Evolutionary conservation across 805 yeast species (phyloP), one percentile per base, ranked within the genome.

Genomic region (Sugiyamaella lignohabitans): DNA sequence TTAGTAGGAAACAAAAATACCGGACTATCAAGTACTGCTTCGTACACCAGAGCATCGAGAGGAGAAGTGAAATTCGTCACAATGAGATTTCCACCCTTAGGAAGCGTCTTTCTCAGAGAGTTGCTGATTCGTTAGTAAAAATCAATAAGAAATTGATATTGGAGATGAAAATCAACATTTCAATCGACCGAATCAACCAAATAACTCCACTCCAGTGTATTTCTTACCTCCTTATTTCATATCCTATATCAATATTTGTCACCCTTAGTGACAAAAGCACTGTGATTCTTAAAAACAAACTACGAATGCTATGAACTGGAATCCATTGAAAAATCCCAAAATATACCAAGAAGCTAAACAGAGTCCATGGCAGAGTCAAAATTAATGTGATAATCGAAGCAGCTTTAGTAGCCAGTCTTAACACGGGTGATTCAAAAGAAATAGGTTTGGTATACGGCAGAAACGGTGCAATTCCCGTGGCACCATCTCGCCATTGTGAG

Each of bases 391-490:
- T 21, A 3, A 38, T 19, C 8, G 43, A 32, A 16, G n/a, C 16
- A 8, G 24, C n/a, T 5, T 10, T 16, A n/a, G 24, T 38, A 17
- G 21, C 16, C 16, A 39, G 8, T 22, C 17, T 40, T 19, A 22
- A 24, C 16, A 32, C 38, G 3, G 38, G 38, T 18, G 20, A n/a
- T 5, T 39, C 37, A 18, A n/a, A 24, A 4, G 17, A 24, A 14
- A 42, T 3, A 17, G 46, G 38, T 8, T 58, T 50, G 3, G 59
- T 51, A 17, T 51, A 50, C 2, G 95, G 95, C 67, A 84, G 69
- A 55, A 87, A 87, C 2, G 96, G 96, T 0, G 95, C 82, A 30
- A 88, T 84, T n/a, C 96, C 96, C 1, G 96, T 88, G 3, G 91
- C 93, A 52, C 80, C 84, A 60, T 87, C 96, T 64, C 96, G 75